Conservation (phyloP, 2,329 filamentous ascomycete genomes). For the Sordariomycetes sp. region DNA sequence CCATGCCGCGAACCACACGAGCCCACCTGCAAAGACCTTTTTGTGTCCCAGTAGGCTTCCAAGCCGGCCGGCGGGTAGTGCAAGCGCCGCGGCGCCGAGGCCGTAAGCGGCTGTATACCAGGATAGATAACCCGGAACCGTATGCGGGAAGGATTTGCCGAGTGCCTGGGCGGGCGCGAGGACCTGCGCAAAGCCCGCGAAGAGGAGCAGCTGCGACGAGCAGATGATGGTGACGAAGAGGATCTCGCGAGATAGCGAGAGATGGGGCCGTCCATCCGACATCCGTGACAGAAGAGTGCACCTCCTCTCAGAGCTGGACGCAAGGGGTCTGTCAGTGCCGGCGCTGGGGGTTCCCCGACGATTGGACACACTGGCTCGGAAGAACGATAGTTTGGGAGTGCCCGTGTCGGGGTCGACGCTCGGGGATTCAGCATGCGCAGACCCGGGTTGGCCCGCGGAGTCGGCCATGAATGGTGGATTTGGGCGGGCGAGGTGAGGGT, state of each 20-base stretch:
- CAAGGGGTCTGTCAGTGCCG: background rate
- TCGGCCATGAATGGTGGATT: background rate
- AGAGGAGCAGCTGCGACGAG: constrained; percentile 5
- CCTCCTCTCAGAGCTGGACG: background rate
- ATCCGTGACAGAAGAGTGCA: background rate
- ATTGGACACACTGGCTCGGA: background rate
- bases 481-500: background rate
- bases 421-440: background rate
- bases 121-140: constrained; percentile 27
- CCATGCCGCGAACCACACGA: constrained; percentile 40
- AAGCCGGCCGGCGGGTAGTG: constrained; percentile 40
- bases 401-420: constrained; percentile 1
- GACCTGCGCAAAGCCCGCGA: constrained; percentile 6
- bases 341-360: background rate
- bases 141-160: constrained; percentile 22
- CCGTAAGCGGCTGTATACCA: constrained; percentile 47
- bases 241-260: constrained; percentile 8
- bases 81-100: constrained; percentile 41
- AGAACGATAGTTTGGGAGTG: background rate
- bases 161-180: constrained; percentile 7
- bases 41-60: constrained; percentile 47
- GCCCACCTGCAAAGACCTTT: constrained; percentile 36
- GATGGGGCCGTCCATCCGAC: background rate
- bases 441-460: background rate
- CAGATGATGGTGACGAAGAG: constrained; percentile 7